Percentiles rank a stretch among this genome's conserved stretches.
These are phyloP conservation scores for Galium porrigens DNA, from an alignment of 305 asterid species.

Conservation along the genomic window DNA sequence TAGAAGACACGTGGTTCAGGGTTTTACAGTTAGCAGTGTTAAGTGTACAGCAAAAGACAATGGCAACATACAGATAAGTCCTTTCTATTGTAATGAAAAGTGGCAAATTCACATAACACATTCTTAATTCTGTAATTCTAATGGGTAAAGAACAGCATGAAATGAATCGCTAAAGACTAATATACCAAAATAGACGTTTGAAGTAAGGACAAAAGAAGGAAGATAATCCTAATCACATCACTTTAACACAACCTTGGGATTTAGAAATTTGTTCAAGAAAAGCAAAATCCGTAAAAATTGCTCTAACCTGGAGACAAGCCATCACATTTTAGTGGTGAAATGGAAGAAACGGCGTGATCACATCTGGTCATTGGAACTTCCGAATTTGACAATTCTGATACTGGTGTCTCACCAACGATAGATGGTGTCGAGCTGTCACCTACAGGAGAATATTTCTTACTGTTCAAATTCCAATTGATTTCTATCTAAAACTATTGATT, in stretches of 20 bases:
- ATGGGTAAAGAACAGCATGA: background rate
- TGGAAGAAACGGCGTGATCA: conserved; percentile 15
- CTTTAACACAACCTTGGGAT: background rate
- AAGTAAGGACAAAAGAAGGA: background rate
- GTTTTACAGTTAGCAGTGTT: background rate
- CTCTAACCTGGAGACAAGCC: conserved; percentile 31
- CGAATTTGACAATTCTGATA: conserved; percentile 28
- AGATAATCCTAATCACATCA: background rate
- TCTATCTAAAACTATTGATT: background rate
- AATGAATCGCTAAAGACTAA: background rate
- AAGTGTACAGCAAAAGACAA: background rate
- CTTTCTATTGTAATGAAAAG: background rate
- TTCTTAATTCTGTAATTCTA: background rate
- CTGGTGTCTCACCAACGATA: conserved; percentile 52
- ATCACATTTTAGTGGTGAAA: conserved; percentile 18
- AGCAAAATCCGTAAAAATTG: conserved; percentile 12
- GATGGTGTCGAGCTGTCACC: conserved; percentile 29
- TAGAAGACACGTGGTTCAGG: background rate
- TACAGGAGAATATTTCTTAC: conserved; percentile 15
- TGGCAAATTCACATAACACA: background rate
- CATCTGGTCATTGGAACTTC: conserved; percentile 20
- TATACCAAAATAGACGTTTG: background rate
- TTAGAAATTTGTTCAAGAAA: background rate
- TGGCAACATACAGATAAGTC: background rate
- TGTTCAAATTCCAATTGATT: background rate